Evolutionary conservation across 176 grass and related monocot genomes (phyloP), one percentile per base, ranked within the genome.

Genomic region (Bromus sterilis): DNA sequence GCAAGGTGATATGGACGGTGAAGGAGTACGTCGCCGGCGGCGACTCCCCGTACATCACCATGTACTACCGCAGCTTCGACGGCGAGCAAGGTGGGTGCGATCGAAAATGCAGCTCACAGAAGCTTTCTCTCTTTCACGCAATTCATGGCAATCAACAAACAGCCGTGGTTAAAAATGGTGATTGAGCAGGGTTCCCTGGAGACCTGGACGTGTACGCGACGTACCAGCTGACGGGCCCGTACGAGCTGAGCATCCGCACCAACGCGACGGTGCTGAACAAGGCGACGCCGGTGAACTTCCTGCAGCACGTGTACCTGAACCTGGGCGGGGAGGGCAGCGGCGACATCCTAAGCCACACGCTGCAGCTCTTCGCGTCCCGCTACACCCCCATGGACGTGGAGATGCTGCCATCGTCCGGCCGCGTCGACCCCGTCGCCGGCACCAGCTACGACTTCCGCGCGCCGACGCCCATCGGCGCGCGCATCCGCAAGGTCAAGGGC

Each of bases 71-170:
- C 24, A 97, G 94, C 89, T 85, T 89, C 83, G 94, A 97, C 49
- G 91, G 94, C 0, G 94, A 97, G 77, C 88, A 97, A 84, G 91
- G 92, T 88, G 33, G n/a, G n/a, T n/a, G n/a, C n/a, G n/a, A n/a
- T n/a, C 4, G 18, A 66, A 66, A 10, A 36, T 30, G 12, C 26
- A 28, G 44, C 1, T 46, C 71, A 20, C 71, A 20, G 12, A 23
- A 74, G 11, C 2, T 51, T 51, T 34, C n/a, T n/a, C n/a, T 75
- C 26, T 14, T 25, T 43, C 13, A 5, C 28, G 68, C 7, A 16
- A 25, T 9, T n/a, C n/a, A n/a, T n/a, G n/a, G 21, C 36, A 13
- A 25, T 30, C 26, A 15, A 31, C 28, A 25, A 15, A 31, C 28
- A 25, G 3, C 23, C 21, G 0, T 15, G 23, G n/a, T 5, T 42